Conservation (phyloP, 495 filamentous ascomycete species). For the Penicillium verhagenii region DNA sequence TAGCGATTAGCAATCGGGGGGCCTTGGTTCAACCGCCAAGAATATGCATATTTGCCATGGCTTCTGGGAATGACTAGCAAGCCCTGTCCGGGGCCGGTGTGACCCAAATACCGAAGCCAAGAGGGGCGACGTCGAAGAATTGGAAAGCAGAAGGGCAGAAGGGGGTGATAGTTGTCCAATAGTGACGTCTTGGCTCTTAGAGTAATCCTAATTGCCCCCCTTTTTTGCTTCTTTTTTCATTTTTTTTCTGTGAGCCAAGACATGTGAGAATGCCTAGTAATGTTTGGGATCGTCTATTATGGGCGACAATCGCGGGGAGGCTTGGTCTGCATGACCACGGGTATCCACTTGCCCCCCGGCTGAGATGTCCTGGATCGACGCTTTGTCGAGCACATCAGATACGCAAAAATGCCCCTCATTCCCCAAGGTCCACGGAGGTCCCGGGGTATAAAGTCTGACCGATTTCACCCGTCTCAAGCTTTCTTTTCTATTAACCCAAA, state of each 20-base stretch:
- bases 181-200: conserved; percentile 26
- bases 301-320: conserved; percentile 26
- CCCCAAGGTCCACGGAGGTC: conserved; percentile 19
- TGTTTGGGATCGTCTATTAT: conserved; percentile 22
- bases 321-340: conserved; percentile 21
- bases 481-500: conserved; percentile 2
- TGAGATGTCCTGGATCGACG: conserved; percentile 35
- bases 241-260: conserved; percentile 26
- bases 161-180: conserved; percentile 18
- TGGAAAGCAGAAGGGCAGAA: conserved; percentile 13
- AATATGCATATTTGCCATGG: conserved; percentile 21
- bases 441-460: conserved; percentile 34
- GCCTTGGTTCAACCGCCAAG: conserved; percentile 9
- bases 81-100: conserved; percentile 15
- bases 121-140: conserved; percentile 26
- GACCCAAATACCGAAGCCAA: conserved; percentile 24
- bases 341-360: conserved; percentile 23
- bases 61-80: conserved; percentile 12
- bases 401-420: conserved; percentile 28
- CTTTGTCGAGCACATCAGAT: conserved; percentile 19
- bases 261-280: conserved; percentile 21
- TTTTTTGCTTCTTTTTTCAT: conserved; percentile 2
- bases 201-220: neutral
- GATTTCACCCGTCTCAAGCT: conserved; percentile 18
- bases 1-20: neutral